These are phyloP conservation scores for Plantago major DNA, from an alignment of 257 asterid genomes.

Conservation along the genomic window DNA sequence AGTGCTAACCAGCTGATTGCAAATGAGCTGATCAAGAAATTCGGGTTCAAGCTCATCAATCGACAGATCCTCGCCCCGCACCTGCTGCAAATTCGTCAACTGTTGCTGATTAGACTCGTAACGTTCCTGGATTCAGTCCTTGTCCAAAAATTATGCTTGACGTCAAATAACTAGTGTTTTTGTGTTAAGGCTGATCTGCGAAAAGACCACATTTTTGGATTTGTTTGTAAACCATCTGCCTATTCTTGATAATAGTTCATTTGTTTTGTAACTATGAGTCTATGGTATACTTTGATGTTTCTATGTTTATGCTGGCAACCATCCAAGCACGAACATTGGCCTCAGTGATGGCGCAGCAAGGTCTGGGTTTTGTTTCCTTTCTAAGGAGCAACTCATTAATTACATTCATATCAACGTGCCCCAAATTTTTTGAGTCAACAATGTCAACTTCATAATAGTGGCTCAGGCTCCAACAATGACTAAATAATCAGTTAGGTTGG, in stretches of 20 bases:
- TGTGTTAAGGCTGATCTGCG: background rate
- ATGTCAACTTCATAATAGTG: too few relatives aligned
- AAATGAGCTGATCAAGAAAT: conserved; percentile 55
- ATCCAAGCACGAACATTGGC: too few relatives aligned
- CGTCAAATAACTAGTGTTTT: background rate
- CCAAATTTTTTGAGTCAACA: too few relatives aligned
- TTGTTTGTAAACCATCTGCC: background rate
- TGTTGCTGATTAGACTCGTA: background rate
- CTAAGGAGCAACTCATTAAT: too few relatives aligned
- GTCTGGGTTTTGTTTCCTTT: too few relatives aligned
- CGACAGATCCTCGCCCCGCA: conserved; percentile 34
- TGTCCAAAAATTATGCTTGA: background rate
- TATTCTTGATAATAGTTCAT: too few relatives aligned
- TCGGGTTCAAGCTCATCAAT: conserved; percentile 37
- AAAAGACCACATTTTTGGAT: background rate
- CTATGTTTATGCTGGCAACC: too few relatives aligned
- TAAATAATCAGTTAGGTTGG: too few relatives aligned
- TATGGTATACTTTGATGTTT: too few relatives aligned
- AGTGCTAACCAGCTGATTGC: conserved; percentile 70
- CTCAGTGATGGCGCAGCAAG: conserved; percentile 28
- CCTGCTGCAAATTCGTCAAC: conserved; percentile 51
- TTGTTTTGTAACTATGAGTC: too few relatives aligned
- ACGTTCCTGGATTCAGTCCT: background rate
- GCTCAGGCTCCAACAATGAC: too few relatives aligned
- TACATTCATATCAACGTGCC: too few relatives aligned